phyloP scores from a whole-genome alignment of 148 eudicot genomes.

The Diospyros lotus region DNA sequence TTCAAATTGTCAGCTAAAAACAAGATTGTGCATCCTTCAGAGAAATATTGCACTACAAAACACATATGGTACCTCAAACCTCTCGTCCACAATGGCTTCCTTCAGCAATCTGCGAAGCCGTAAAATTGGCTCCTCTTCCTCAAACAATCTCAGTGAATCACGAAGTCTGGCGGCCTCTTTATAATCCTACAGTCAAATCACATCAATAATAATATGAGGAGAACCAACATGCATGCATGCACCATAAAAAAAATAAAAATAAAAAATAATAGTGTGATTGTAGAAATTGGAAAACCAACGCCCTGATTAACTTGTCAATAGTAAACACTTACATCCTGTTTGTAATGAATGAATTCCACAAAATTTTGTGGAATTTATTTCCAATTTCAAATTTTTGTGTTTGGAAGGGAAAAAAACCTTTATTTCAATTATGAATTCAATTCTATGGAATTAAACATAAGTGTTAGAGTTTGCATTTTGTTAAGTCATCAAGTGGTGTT shows the following conservation, averaged over 20 bases:
- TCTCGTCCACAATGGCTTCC: constrained; percentile 81
- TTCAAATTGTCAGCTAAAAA: not conserved
- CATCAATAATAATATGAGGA: constrained; percentile 9
- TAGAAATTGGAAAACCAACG: not conserved
- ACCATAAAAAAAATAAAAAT: not conserved
- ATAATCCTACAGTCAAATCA: constrained; percentile 53
- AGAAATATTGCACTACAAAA: not conserved
- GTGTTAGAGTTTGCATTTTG: no score
- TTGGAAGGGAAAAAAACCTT: no score
- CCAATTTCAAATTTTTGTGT: no score
- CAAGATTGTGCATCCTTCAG: not conserved
- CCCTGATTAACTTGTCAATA: not conserved
- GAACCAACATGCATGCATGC: not conserved
- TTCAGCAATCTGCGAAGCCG: constrained; percentile 66
- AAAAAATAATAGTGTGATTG: not conserved
- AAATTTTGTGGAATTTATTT: no score
- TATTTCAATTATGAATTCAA: no score
- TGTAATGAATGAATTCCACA: no score
- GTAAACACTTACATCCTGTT: no score
- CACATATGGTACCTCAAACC: constrained; percentile 32
- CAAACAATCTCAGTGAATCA: constrained; percentile 77
- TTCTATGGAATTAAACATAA: no score
- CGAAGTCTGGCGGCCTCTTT: constrained; percentile 95
- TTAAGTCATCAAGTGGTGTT: no score
- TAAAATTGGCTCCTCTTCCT: constrained; percentile 90